Base-by-base conservation (phyloP, 1,284 basidiomycete genomes). In the Takashimella tepidaria region DNA sequence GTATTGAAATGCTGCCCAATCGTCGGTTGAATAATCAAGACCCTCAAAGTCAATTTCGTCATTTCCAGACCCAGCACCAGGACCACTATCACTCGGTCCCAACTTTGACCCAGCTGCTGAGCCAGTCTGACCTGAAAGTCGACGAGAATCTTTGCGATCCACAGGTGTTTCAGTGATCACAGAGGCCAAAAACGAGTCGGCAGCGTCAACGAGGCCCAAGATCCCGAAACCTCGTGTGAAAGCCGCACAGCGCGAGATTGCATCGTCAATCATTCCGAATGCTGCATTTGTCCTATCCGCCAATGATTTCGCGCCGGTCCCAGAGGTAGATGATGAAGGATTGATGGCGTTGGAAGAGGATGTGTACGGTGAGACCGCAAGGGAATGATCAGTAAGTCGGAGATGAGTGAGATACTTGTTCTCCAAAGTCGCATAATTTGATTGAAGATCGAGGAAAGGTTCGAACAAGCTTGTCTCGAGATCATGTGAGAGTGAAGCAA, bases 151-250 rank as follows among this genome's bases (percentile, higher is more conserved):
- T 37, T 37, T 37, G 31, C 31, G 8, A 16, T 37, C 31, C 31
- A 37, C 31, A 37, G 31, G 31, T 10, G 57, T 26, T 45, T 64
- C 59, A 40, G 56, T 41, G 47, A 68, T 49, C 41, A 63, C 53
- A n/a, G 43, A 81, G 81, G 74, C 84, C 74, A 92, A 79, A 55
- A 87, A 82, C 5, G 78, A 76, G 63, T 92, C 88, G 22, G 93
- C 69, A 0, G 88, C 82, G 40, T 82, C 79, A 19, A 95, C 77
- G 16, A 92, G 80, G 0, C 85, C 87, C 1, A 81, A 76, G 1
- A 83, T 79, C 8, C 86, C 92, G 68, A 89, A 95, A 0, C 92
- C 92, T 66, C 92, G 85, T 1, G 92, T 96, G 68, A 97, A 88
- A 0, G 80, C 78, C 45, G 82, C 76, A 66, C 88, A 91, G 25